Percentiles rank a stretch among this genome's conserved stretches.
These are phyloP conservation scores for Trametes meyenii DNA, from an alignment of 768 basidiomycete genomes.

Conservation along the genomic window DNA sequence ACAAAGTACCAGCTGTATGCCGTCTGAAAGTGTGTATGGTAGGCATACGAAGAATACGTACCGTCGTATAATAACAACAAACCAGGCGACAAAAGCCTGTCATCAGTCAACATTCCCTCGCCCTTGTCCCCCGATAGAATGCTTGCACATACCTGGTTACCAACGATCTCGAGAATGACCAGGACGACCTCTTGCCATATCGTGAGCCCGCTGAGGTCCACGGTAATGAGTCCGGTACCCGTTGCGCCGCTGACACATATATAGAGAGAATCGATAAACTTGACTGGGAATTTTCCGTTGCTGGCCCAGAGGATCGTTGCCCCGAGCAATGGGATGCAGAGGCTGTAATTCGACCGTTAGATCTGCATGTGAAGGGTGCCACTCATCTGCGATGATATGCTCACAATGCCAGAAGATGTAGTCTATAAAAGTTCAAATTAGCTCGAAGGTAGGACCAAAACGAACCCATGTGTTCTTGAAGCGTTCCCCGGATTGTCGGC, in stretches of 20 bases:
- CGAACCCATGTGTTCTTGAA: neutral
- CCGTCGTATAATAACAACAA: slow-evolving; percentile 44
- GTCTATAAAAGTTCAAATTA: slow-evolving; percentile 39
- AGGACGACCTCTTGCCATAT: slow-evolving; percentile 35
- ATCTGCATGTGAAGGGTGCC: no score
- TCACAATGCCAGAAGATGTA: slow-evolving; percentile 36
- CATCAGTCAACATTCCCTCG: no score
- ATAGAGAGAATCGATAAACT: slow-evolving; percentile 44
- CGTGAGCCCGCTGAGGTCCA: slow-evolving; percentile 35
- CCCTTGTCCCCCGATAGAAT: no score
- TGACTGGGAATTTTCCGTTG: slow-evolving; percentile 40
- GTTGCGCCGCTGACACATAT: slow-evolving; percentile 41
- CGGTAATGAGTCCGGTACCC: slow-evolving; percentile 35
- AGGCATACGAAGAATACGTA: no score
- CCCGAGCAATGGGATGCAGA: slow-evolving; percentile 42
- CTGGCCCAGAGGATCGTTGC: slow-evolving; percentile 48
- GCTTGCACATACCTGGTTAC: slow-evolving; percentile 30
- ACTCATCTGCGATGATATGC: no score
- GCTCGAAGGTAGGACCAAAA: slow-evolving; percentile 4
- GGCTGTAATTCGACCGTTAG: slow-evolving; percentile 26
- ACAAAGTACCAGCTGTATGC: slow-evolving; percentile 31
- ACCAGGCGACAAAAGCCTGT: slow-evolving; percentile 41
- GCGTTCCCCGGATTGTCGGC: no score
- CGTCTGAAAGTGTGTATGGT: no score
- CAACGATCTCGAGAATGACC: slow-evolving; percentile 29